Conservation (phyloP, 176 grass and related monocot genomes). For the Aegilops umbellulata region DNA sequence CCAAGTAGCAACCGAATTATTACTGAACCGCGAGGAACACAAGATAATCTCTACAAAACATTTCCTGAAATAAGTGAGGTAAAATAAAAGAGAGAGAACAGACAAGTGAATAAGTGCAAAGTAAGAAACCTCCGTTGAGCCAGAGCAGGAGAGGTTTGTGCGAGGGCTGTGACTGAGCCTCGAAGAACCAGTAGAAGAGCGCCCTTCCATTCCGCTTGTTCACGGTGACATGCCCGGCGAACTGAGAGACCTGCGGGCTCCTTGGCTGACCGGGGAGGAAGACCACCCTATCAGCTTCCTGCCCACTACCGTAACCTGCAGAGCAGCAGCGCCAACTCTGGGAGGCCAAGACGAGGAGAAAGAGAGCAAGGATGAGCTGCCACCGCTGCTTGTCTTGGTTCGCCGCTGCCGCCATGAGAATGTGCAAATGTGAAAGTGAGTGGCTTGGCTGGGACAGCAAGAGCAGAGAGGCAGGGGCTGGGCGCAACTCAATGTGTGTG, state of each 20-base stretch:
- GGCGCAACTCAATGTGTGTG: not conserved
- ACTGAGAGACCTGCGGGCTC: constrained; percentile 45
- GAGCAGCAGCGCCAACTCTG: not conserved
- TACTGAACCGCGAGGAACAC: not conserved
- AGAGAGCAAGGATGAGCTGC: not conserved
- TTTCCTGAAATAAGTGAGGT: constrained; percentile 10
- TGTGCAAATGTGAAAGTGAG: not conserved
- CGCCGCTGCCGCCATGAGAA: constrained; percentile 26
- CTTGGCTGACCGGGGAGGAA: constrained; percentile 45
- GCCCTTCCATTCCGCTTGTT: constrained; percentile 45
- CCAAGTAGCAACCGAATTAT: not conserved
- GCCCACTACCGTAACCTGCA: not conserved
- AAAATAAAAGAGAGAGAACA: not conserved
- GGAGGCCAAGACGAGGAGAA: constrained; percentile 17
- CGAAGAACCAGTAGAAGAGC: constrained; percentile 86
- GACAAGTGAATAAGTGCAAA: not conserved
- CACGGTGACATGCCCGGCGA: constrained; percentile 53
- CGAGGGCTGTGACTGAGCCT: constrained; percentile 53
- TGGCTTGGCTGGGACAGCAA: not conserved
- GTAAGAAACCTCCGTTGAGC: constrained; percentile 78
- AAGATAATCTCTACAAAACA: not conserved
- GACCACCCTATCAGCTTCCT: constrained; percentile 42
- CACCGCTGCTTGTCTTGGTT: not conserved
- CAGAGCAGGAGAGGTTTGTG: constrained; percentile 80
- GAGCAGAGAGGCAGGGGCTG: not conserved